These are phyloP conservation scores for Symbiodinium natans DNA, from an alignment of 73 alveolate genomes.

Conservation along the genomic window DNA sequence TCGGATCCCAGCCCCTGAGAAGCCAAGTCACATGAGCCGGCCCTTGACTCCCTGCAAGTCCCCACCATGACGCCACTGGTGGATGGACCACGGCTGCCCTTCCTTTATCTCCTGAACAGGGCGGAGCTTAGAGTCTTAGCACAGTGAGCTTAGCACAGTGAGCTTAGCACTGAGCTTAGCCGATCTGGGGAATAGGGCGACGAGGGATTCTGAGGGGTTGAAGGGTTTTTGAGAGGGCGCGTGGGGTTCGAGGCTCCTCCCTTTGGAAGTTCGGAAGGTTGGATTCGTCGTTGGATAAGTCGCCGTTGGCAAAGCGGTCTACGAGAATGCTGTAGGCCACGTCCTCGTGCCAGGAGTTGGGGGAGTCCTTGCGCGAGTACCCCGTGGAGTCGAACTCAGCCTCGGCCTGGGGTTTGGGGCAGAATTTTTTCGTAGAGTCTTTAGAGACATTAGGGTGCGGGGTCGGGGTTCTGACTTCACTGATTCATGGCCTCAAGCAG, in stretches of 20 bases:
- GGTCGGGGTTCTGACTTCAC: too few species aligned
- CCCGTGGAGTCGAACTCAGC: background rate
- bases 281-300: slow-evolving; percentile 49
- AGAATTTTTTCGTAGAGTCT: too few species aligned
- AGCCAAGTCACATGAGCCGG: slow-evolving; percentile 23
- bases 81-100: slow-evolving; percentile 86
- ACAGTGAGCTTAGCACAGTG: too few species aligned
- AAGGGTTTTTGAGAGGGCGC: too few species aligned
- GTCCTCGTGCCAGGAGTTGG: slow-evolving; percentile 10
- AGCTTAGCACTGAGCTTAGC: too few species aligned
- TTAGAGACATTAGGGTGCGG: too few species aligned
- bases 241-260: too few species aligned
- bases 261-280: background rate
- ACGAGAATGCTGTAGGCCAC: slow-evolving; percentile 65
- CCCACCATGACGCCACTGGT: slow-evolving; percentile 85
- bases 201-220: too few species aligned
- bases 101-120: background rate
- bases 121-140: too few species aligned
- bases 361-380: slow-evolving; percentile 29
- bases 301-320: slow-evolving; percentile 83
- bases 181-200: too few species aligned
- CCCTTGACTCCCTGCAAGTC: slow-evolving; percentile 48
- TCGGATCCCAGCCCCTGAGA: too few species aligned
- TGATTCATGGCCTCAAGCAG: background rate
- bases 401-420: slow-evolving; percentile 70